These are phyloP conservation scores for Colletotrichum neosansevieriae DNA, from an alignment of 2,329 filamentous ascomycete genomes.

Conservation along the genomic window DNA sequence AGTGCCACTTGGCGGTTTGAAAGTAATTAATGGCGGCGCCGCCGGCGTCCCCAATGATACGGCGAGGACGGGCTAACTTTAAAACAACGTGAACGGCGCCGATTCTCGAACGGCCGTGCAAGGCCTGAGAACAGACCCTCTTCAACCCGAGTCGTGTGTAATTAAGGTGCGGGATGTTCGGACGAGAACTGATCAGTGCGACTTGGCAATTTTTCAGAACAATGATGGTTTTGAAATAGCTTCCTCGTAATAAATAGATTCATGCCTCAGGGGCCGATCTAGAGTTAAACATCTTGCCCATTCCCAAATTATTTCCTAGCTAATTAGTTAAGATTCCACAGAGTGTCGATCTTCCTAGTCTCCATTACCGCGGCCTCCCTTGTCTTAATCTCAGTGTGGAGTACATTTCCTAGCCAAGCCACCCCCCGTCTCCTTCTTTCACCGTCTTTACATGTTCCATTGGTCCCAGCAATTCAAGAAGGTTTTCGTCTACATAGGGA, in stretches of 20 bases:
- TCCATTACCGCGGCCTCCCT: conserved; percentile 8
- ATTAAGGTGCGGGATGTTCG: conserved; percentile 6
- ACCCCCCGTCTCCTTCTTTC: conserved; percentile 6
- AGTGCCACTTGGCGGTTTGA: conserved; percentile 9
- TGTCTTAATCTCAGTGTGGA: conserved; percentile 3
- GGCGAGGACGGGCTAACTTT: neutral
- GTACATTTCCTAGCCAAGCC: neutral
- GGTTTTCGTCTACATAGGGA: neutral
- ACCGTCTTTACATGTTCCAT: neutral
- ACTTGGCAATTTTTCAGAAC: conserved; percentile 1
- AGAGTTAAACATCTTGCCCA: neutral
- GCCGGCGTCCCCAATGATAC: neutral
- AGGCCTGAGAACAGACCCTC: neutral
- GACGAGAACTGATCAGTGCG: conserved; percentile 2
- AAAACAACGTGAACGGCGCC: conserved; percentile 10
- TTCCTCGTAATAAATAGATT: conserved; percentile 19
- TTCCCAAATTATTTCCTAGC: conserved; percentile 8
- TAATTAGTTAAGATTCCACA: conserved; percentile 3
- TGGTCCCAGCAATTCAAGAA: no score
- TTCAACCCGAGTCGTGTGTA: neutral
- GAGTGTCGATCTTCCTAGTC: conserved; percentile 13
- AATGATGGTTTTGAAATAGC: conserved; percentile 3
- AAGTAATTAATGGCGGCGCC: conserved; percentile 18
- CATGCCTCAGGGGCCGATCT: conserved; percentile 23
- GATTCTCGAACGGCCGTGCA: neutral